A percentile compares a stretch with the other conserved stretches of the same genome.
phyloP scores from a whole-genome alignment of 1,284 basidiomycete genomes.

The Trichosporon inkin region DNA sequence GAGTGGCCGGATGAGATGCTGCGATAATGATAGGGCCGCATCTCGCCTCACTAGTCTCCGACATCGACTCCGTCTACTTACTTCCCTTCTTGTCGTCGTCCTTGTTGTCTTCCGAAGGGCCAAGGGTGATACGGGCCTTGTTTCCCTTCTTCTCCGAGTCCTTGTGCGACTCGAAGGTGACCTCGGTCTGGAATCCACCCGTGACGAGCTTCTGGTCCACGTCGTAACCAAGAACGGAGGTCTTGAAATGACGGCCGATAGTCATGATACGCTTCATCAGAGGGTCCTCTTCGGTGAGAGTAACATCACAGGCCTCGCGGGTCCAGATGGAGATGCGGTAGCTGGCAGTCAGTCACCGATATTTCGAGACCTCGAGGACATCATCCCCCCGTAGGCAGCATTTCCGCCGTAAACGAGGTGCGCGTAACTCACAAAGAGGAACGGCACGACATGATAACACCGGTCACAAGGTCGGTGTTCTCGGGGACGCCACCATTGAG shows the following conservation, averaged over 20 bases:
- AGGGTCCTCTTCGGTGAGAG: conserved; percentile 42
- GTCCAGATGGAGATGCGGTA: conserved; percentile 98
- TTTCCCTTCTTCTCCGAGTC: conserved; percentile 94
- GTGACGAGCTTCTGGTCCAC: conserved; percentile 63
- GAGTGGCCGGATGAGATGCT: conserved; percentile 4
- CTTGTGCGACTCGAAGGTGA: conserved; percentile 89
- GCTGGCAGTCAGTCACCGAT: conserved; percentile 29
- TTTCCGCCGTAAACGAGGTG: no score
- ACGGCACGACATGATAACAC: conserved; percentile 90
- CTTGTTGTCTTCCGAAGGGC: background rate
- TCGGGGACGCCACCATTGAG: conserved; percentile 48
- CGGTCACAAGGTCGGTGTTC: conserved; percentile 70
- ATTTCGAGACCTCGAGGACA: no score
- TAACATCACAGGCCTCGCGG: conserved; percentile 63
- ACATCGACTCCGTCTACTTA: conserved; percentile 5
- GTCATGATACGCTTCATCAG: conserved; percentile 68
- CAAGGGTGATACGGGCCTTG: conserved; percentile 64
- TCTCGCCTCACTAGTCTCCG: background rate
- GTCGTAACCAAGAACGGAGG: conserved; percentile 73
- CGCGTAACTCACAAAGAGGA: conserved; percentile 71
- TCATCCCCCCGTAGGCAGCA: no score
- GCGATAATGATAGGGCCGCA: background rate
- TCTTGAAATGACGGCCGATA: conserved; percentile 84
- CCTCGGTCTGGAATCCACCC: conserved; percentile 79
- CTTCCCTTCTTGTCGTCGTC: conserved; percentile 7